Evolutionary conservation across 2,329 filamentous ascomycete genomes (phyloP).

Genomic region (Scolecobasidium constrictum): DNA sequence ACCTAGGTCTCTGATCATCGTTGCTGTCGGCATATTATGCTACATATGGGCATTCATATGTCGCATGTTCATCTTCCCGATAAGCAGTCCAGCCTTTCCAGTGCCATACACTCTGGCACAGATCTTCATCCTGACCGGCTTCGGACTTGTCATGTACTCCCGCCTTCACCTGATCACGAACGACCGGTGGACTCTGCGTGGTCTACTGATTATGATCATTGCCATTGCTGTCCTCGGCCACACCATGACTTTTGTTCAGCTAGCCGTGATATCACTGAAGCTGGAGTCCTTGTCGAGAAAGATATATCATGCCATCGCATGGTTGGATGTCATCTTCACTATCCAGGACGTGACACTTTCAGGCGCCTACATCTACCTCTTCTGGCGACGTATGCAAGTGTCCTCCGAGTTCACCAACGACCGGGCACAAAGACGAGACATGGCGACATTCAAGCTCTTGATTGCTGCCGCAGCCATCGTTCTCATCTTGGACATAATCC

Average conservation of each 20-base stretch:
- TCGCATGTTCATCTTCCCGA: slow-evolving; percentile 1
- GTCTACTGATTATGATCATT: not conserved
- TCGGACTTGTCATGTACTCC: not conserved
- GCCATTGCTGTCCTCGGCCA: not conserved
- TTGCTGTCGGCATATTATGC: not conserved
- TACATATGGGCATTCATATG: not conserved
- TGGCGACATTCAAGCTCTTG: not conserved
- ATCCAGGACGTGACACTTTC: not conserved
- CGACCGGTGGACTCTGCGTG: not conserved
- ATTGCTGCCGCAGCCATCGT: not conserved
- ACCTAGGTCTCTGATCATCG: not conserved
- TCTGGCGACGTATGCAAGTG: not conserved
- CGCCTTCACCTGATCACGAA: not conserved
- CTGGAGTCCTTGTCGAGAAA: too few species aligned
- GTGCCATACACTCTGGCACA: not conserved
- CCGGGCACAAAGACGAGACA: too few species aligned
- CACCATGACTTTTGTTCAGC: not conserved
- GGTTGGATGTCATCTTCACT: not conserved
- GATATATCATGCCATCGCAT: not conserved
- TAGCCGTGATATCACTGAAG: too few species aligned
- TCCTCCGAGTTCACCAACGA: not conserved
- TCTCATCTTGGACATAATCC: not conserved
- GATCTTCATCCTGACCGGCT: not conserved
- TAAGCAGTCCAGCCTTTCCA: not conserved
- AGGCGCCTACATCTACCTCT: not conserved